These are phyloP conservation scores for Sphaerulina vaccinii DNA, from an alignment of 2,329 filamentous ascomycete genomes.

Conservation along the genomic window DNA sequence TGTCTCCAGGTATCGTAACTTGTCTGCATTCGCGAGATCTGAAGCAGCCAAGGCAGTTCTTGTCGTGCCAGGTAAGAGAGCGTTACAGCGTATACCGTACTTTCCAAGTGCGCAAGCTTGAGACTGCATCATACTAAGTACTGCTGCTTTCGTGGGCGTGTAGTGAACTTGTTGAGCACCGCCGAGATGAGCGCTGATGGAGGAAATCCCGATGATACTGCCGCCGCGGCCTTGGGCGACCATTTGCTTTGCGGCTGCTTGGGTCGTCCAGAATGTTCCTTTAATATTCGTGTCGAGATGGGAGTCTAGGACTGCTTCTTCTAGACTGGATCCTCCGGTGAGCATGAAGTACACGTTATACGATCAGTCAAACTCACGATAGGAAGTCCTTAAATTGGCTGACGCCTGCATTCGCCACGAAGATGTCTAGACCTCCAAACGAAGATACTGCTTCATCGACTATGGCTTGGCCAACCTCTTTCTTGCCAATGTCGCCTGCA, in stretches of 20 bases:
- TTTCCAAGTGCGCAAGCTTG: conserved; percentile 74
- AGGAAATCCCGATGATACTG: conserved; percentile 73
- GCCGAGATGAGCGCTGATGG: conserved; percentile 74
- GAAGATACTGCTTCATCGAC: conserved; percentile 62
- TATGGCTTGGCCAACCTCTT: conserved; percentile 66
- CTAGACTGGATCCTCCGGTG: conserved; percentile 46
- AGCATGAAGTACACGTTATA: neutral
- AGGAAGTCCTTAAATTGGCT: conserved; percentile 87
- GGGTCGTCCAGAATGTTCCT: conserved; percentile 80
- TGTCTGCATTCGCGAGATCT: conserved; percentile 68
- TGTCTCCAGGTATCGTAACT: conserved; percentile 74
- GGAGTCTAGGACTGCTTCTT: conserved; percentile 65
- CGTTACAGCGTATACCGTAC: conserved; percentile 76
- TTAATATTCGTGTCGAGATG: conserved; percentile 78
- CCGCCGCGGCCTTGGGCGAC: conserved; percentile 66
- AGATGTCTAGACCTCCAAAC: conserved; percentile 60
- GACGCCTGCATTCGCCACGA: conserved; percentile 87
- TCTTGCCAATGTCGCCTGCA: conserved; percentile 72
- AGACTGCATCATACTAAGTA: conserved; percentile 78
- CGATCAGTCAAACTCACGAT: no score
- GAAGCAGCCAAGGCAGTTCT: conserved; percentile 79
- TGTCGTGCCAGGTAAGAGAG: conserved; percentile 77
- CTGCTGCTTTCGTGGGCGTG: conserved; percentile 82
- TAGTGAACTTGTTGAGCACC: conserved; percentile 79
- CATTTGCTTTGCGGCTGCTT: conserved; percentile 83